These are phyloP conservation scores for Pythium oligandrum DNA, from an alignment of 352 stramenopile species.

Conservation along the genomic window DNA sequence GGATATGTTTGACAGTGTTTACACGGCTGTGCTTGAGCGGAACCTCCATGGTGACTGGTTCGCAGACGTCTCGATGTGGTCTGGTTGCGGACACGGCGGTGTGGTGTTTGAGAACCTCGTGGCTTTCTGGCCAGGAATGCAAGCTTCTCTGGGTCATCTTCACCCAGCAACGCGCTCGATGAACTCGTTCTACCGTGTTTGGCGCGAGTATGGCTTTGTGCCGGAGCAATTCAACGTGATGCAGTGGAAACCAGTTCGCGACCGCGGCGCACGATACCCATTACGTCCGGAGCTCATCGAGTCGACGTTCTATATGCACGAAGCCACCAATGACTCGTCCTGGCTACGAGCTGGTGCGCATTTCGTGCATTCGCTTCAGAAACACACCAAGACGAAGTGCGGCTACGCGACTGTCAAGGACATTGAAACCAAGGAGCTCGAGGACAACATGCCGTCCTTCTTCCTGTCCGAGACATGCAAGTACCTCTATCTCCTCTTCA, in stretches of 20 bases:
- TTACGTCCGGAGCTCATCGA: slow-evolving; percentile 98
- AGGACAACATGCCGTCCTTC: slow-evolving; percentile 98
- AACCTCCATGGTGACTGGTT: slow-evolving; percentile 86
- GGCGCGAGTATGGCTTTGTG: slow-evolving; percentile 94
- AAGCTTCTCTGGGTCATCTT: slow-evolving; percentile 92
- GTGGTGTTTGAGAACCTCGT: slow-evolving; percentile 87
- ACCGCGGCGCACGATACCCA: slow-evolving; percentile 77
- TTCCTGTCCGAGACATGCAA: slow-evolving; percentile 99
- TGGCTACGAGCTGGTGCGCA: slow-evolving; percentile 77
- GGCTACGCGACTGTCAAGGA: slow-evolving; percentile 90
- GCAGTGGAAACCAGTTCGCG: slow-evolving; percentile 63
- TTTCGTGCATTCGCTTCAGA: slow-evolving; percentile 85
- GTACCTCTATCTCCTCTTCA: slow-evolving; percentile 98
- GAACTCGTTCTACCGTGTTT: slow-evolving; percentile 95
- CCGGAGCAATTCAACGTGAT: slow-evolving; percentile 95
- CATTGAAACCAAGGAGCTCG: slow-evolving; percentile 82
- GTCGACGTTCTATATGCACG: slow-evolving; percentile 95
- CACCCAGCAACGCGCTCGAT: slow-evolving; percentile 74
- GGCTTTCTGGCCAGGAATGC: slow-evolving; percentile 96
- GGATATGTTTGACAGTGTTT: slow-evolving; percentile 87
- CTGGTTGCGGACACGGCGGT: slow-evolving; percentile 36
- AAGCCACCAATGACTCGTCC: slow-evolving; percentile 79
- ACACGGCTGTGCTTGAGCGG: slow-evolving; percentile 55
- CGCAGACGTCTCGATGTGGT: slow-evolving; percentile 82
- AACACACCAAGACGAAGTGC: slow-evolving; percentile 89